Evolutionary conservation across 805 yeast species (phyloP), one percentile per base, ranked within the genome.

Genomic region (Kazachstania taianensis): DNA sequence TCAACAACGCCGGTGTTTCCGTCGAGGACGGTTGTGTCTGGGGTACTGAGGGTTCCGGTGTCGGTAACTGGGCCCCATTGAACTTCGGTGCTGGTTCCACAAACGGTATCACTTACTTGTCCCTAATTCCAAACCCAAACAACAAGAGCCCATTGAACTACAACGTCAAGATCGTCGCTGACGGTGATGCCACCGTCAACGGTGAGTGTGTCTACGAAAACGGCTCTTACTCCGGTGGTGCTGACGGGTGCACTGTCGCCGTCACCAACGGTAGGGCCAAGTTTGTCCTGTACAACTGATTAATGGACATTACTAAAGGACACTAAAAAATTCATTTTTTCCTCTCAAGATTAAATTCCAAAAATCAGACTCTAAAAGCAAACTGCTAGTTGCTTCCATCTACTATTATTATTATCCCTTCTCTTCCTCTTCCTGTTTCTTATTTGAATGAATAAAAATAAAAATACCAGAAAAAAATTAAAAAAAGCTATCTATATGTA

Each of bases 11-110:
- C 38, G 97, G 97, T 71, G 85, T 86, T 50, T 73, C 85, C 39
- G 72, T 70, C 55, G 81, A 79, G 62, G 94, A 87, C 45, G 97
- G 96, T 54, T 89, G 98, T 70, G 63, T 81, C 52, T 89, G 98
- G 98, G 94, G 96, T 63, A 62, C 75, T 38, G 53, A 69, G 8
- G 85, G 86, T 44, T 70, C 87, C 29, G 82, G 81, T 56, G 62
- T 81, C 47, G 98, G 98, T 69, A 89, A 89, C 84, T 89, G 96
- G 96, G 94, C 97, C 47, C 97, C 97, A 55, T 70, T 89, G 49
- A 82, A 80, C 67, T 72, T 92, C 53, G 98, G 98, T 63, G 89
- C 96, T 39, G 96, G 97, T 57, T 70, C 70, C 66, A 69, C 83
- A 44, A 46, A 48, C 37, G 82, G 83, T 45, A 69, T 76, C 52